These are phyloP conservation scores for Neonectria punicea DNA, from an alignment of 2,329 filamentous ascomycete species.

Conservation along the genomic window DNA sequence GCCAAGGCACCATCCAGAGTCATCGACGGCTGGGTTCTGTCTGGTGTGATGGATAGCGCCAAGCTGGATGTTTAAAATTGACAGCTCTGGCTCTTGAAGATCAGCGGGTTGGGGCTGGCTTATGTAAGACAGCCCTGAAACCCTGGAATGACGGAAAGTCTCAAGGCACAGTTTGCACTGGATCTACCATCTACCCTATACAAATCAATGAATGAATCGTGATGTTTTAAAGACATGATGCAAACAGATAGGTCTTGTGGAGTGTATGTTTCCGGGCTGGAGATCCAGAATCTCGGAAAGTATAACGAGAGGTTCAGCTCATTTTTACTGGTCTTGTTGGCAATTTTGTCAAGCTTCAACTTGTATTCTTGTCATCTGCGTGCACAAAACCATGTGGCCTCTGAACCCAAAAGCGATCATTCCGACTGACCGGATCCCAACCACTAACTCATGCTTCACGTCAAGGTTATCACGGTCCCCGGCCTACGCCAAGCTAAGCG, in stretches of 20 bases:
- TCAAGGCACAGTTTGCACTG: neutral
- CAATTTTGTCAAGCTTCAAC: no score
- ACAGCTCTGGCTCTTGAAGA: constrained; percentile 12
- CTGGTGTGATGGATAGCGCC: neutral
- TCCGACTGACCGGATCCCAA: neutral
- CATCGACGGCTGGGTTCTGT: neutral
- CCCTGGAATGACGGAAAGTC: neutral
- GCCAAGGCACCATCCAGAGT: neutral
- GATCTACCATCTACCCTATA: constrained; percentile 19
- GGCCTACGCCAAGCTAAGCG: neutral
- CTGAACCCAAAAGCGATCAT: neutral
- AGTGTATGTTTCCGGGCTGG: no score
- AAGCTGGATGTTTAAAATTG: constrained; percentile 18
- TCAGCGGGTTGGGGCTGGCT: constrained; percentile 11
- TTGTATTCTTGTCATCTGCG: no score
- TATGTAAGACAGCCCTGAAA: constrained; percentile 9
- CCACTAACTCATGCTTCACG: constrained; percentile 14
- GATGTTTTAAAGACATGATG: neutral
- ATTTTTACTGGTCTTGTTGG: neutral
- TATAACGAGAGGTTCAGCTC: neutral
- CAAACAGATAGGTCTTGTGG: no score
- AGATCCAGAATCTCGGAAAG: neutral
- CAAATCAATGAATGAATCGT: neutral
- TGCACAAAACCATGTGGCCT: neutral
- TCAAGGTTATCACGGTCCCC: constrained; percentile 18